Base-by-base conservation (phyloP, 257 asterid genomes). In the Solanum habrochaites region DNA sequence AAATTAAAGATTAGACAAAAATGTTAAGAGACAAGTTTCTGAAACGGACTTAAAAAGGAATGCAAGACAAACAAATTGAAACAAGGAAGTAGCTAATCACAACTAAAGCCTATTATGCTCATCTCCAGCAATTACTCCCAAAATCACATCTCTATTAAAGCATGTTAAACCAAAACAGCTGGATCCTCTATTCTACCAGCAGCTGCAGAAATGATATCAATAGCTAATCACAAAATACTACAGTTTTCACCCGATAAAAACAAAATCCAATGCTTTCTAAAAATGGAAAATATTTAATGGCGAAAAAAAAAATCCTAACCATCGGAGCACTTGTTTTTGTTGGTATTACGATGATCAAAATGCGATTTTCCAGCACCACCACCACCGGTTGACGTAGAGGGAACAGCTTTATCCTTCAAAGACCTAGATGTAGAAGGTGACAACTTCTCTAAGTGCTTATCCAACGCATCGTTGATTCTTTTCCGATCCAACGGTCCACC, bases 401-500 rank as follows among this genome's bases (percentile, higher is more conserved):
- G 91, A 35, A 91, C 90, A 83, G 94, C 89, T 31, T 96, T 96
- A 31, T 86, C 92, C 88, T 90, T 89, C 60, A 89, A 88, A 90
- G 90, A 92, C 82, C 95, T 93, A 32, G 98, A 94, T 31, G 98
- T 92, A 31, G 99, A 96, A 2, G 97, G 96, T 9, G 98, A 94
- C 12, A 97, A 96, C 92, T 94, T 97, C 93, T 97, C 99, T 91
- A 97, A 90, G 86, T 97, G 98, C 86, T 94, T 97, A 93, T 95
- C 98, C 93, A 97, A 91, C 66, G 94, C 98, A 86, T 97, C 99
- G 89, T 94, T 97, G 87, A 97, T 96, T 87, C 98, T 92, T 91
- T 97, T 97, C 96, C 99, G 98, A 94, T 95, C 99, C 91, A 95
- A 90, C 86, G 93, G 84, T 74, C 94, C 99, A 27, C 98, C 95